Evolutionary conservation across 768 basidiomycete species (phyloP), one percentile per base, ranked within the genome.

Genomic region (Podaxis pistillaris): DNA sequence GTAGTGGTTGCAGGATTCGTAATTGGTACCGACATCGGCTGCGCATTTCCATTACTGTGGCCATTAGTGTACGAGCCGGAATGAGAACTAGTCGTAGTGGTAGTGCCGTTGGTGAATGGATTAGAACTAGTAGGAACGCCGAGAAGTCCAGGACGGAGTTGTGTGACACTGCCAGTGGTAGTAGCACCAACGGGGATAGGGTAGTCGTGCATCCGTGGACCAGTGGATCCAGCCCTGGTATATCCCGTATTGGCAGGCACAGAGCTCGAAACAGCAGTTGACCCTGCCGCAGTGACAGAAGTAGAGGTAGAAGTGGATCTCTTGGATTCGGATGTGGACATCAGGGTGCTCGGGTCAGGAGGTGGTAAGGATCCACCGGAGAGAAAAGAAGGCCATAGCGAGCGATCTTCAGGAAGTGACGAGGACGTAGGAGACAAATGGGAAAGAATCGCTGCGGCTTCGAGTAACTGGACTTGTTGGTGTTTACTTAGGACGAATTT

Each of bases 391-490:
- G 94, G 93, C 93, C 96, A 98, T 51, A 95, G 84, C 1, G 91
- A 92, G 65, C 96, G 90, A 72, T 98, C 96, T 61, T 95, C 94
- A 0, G 96, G 97, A 2, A 99, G 80, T 6, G 93, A 93, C 9
- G 83, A 79, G 1, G 84, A 80, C 2, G 78, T 76, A 0, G 91
- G 88, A 4, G 88, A 86, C 62, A 96, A 80, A 72, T 94, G 94
- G 3, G 92, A 92, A 50, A 99, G 84, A 65, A 99, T 98, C 17
- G 96, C 93, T 2, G 96, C 96, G 17, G 96, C 96, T 89, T 93
- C 96, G 49, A 99, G 89, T 56, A 98, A 77, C 68, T 98, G 96
- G 0, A 99, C 96, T 68, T 98, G 96, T 70, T 98, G 95, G 72
- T 98, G 96, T 76, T 98, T 98, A 75, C 89, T 93, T 62, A 98